These are phyloP conservation scores for Neoboletus subvelutipes DNA, from an alignment of 768 basidiomycete species.

Conservation along the genomic window DNA sequence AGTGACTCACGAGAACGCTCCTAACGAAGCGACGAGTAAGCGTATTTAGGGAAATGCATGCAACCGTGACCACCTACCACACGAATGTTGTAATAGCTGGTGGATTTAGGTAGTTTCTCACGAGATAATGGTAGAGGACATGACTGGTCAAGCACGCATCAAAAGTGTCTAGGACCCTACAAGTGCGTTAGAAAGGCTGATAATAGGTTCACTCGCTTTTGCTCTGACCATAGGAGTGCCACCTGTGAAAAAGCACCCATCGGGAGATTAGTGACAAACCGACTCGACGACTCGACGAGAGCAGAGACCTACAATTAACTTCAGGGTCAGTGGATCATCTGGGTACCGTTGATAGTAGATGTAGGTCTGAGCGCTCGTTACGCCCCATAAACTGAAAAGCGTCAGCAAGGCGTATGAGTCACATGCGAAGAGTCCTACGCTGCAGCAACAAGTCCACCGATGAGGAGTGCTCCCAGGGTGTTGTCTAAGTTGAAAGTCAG, in stretches of 20 bases:
- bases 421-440: conserved; percentile 38
- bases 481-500: conserved; percentile 36
- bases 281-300: not conserved
- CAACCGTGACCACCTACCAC: conserved; percentile 37
- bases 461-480: conserved; percentile 54
- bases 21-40: conserved; percentile 26
- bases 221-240: conserved; percentile 17
- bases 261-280: conserved; percentile 37
- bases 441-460: conserved; percentile 57
- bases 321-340: conserved; percentile 35
- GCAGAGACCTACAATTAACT: conserved; percentile 36
- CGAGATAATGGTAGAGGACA: conserved; percentile 57
- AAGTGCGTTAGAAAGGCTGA: not conserved
- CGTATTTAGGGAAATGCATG: not conserved
- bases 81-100: conserved; percentile 41
- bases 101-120: conserved; percentile 50
- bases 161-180: conserved; percentile 49
- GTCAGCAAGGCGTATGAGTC: not conserved
- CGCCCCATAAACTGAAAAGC: conserved; percentile 48
- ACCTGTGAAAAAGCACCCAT: conserved; percentile 31
- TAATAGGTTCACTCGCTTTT: not conserved
- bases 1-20: conserved; percentile 51
- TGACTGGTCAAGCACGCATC: conserved; percentile 52
- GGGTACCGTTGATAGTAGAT: conserved; percentile 44
- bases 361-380: conserved; percentile 53